Base-by-base conservation (phyloP, 352 stramenopile genomes). In the Bremia lactucae region DNA sequence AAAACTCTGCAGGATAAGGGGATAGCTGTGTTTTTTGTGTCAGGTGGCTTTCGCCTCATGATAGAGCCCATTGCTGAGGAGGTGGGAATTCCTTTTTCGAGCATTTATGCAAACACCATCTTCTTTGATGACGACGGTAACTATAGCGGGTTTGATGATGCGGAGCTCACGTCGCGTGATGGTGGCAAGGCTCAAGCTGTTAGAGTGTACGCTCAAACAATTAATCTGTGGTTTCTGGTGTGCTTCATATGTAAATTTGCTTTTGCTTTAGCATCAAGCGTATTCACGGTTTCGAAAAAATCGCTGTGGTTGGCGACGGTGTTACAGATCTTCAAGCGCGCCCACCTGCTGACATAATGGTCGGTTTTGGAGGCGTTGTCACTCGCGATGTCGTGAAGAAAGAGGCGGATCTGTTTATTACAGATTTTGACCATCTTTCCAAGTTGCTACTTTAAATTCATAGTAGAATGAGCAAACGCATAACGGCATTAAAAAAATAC, bases 231-330 rank as follows among this genome's bases (percentile, higher is more conserved):
- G 7, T 25, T 6, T 13, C 13, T 31, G 2, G 31, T 21, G 10
- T 22, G 22, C 21, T 31, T 20, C 14, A 24, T 19, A 43, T 23
- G 10, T 21, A 16, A 14, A 35, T 60, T 26, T 10, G 45, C 45
- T 19, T 14, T 24, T 9, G 5, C 8, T 21, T 40, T 51, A 72
- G 60, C 15, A 96, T 98, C 43, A 97, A 96, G 63, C 72, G 88
- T 26, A 82, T 75, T 40, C 70, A 89, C 40, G 82, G 83, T 36
- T 97, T 98, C 68, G 55, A 94, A n/a, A 89, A 75, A 10, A 90
- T 99, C 33, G 81, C 98, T 6, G 98, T 99, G 95, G 74, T 99
- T n/a, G 96, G 96, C 26, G 96, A 99, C 65, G 96, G 96, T 21
- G 95, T 95, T 9, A 99, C 96, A 2, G 96, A 99, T 73, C 66